phyloP scores from a whole-genome alignment of 208 protist genomes.

The Trypanosoma boissoni region DNA sequence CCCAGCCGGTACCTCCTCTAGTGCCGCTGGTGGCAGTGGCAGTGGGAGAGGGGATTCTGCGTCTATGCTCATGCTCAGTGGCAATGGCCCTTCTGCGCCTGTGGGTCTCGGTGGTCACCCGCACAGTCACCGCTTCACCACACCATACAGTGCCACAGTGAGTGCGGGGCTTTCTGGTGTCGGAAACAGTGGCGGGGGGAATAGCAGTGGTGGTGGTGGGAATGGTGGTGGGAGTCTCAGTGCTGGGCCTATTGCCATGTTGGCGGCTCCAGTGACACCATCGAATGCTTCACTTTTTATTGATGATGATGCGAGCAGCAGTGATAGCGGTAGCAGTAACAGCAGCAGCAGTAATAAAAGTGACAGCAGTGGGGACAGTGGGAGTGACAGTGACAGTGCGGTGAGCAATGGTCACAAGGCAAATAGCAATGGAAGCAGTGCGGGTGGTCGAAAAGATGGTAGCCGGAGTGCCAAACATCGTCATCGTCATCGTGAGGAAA shows the following conservation, averaged over 20 bases:
- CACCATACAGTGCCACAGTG: constrained; percentile 3
- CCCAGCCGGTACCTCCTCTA: constrained; percentile 15
- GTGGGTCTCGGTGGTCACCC: constrained; percentile 13
- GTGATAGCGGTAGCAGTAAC: background rate
- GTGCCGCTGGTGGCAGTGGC: too few species aligned
- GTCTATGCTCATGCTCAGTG: background rate
- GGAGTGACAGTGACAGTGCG: too few species aligned
- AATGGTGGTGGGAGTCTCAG: too few species aligned
- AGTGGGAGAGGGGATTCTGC: too few species aligned
- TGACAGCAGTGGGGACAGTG: background rate
- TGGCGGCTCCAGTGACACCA: too few species aligned
- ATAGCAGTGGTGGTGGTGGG: constrained; percentile 6
- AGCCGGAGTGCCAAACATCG: background rate
- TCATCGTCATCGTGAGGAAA: background rate
- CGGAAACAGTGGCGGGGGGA: constrained; percentile 15
- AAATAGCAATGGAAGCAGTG: background rate
- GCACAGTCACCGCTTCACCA: background rate
- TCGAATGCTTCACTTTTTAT: too few species aligned
- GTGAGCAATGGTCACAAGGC: too few species aligned
- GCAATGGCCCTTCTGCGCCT: constrained; percentile 1
- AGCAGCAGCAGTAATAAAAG: background rate
- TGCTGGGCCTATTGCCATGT: too few species aligned
- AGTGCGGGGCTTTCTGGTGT: constrained; percentile 13
- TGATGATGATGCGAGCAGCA: background rate
- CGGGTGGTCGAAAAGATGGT: background rate